Conservation (phyloP, 2,329 filamentous ascomycete species). For the Parafenestella ontariensis region DNA sequence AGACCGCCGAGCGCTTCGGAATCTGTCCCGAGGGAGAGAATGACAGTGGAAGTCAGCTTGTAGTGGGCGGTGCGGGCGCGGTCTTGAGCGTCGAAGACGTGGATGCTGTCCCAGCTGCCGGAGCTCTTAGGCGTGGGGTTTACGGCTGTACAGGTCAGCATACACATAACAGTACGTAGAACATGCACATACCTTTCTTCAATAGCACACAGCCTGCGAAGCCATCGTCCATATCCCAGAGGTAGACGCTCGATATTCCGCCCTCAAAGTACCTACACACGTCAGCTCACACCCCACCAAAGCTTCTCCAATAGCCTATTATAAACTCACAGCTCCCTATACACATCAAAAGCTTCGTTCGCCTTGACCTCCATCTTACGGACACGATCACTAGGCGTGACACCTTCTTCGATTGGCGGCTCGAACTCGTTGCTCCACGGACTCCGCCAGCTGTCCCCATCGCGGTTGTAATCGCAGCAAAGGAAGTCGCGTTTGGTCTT, state of each 20-base stretch:
- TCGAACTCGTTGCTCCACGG: conserved; percentile 99
- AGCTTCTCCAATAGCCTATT: background rate
- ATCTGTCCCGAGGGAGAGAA: conserved; percentile 80
- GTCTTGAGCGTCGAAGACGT: conserved; percentile 97
- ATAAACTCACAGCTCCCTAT: conserved; percentile 77
- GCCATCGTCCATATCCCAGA: conserved; percentile 97
- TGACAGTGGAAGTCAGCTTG: conserved; percentile 96
- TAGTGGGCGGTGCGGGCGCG: conserved; percentile 92
- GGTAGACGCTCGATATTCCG: conserved; percentile 93
- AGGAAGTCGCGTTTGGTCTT: conserved; percentile 94
- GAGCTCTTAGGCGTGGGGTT: conserved; percentile 70
- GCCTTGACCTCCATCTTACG: conserved; percentile 92
- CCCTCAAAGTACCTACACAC: conserved; percentile 81
- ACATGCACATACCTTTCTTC: conserved; percentile 77
- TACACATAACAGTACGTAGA: background rate
- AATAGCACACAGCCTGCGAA: conserved; percentile 95
- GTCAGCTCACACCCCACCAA: conserved; percentile 25
- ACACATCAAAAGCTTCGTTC: conserved; percentile 96
- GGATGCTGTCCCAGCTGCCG: conserved; percentile 96
- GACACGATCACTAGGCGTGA: conserved; percentile 87
- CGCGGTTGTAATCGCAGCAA: conserved; percentile 99
- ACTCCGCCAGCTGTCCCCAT: conserved; percentile 95
- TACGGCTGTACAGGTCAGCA: conserved; percentile 61
- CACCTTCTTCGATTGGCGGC: conserved; percentile 82
- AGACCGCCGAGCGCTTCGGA: conserved; percentile 77